phyloP scores from a whole-genome alignment of 495 filamentous ascomycete species.

The Daldinia caldariorum region DNA sequence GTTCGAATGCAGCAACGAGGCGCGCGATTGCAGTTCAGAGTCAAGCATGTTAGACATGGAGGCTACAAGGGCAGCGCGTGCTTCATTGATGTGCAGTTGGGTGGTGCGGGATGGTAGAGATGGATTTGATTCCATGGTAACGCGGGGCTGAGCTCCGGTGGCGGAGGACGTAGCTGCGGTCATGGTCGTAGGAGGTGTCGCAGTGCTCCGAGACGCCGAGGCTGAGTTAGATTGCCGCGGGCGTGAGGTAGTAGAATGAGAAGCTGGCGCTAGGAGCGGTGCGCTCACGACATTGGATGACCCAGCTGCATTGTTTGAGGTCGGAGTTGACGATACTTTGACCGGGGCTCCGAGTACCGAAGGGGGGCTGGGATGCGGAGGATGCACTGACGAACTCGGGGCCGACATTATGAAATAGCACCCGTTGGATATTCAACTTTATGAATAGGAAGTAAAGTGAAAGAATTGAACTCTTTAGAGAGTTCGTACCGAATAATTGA shows the following conservation, averaged over 20 bases:
- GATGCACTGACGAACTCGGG: conserved; percentile 27
- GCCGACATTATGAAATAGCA: conserved; percentile 32
- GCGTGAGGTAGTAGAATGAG: conserved; percentile 25
- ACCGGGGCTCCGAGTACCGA: conserved; percentile 21
- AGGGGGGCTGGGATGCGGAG: conserved; percentile 21
- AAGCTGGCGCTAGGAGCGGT: conserved; percentile 21
- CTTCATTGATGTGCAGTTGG: conserved; percentile 66
- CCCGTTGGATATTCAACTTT: conserved; percentile 13
- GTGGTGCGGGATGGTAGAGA: conserved; percentile 49
- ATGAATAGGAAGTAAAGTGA: conserved; percentile 19
- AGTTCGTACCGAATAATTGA: conserved; percentile 18
- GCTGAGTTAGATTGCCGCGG: conserved; percentile 31
- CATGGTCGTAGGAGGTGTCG: conserved; percentile 32
- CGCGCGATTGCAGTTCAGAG: conserved; percentile 75
- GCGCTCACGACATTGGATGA: conserved; percentile 20
- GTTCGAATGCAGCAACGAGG: conserved; percentile 79
- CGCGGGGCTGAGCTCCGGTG: conserved; percentile 27
- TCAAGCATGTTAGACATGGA: conserved; percentile 80
- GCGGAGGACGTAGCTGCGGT: conserved; percentile 20
- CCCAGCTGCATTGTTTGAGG: conserved; percentile 22
- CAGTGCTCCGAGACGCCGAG: conserved; percentile 33
- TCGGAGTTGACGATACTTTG: conserved; percentile 14
- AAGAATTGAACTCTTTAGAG: conserved; percentile 25
- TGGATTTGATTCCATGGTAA: conserved; percentile 38
- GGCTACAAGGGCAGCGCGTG: conserved; percentile 78